These are phyloP conservation scores for Elongisporangium anandrum DNA, from an alignment of 352 stramenopile genomes.

Conservation along the genomic window DNA sequence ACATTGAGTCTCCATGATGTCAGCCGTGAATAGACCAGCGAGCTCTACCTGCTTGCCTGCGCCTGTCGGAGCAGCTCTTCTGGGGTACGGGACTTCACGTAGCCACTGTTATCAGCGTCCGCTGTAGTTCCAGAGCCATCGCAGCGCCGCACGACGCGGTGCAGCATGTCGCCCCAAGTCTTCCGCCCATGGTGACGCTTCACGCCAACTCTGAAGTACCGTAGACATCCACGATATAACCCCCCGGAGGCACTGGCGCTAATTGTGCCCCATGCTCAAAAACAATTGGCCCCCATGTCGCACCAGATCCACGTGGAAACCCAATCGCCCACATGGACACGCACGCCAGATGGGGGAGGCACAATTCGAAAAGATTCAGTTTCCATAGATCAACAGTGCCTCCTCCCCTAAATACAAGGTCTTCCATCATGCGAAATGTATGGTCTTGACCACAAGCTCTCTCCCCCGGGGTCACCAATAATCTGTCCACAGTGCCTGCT, in stretches of 20 bases:
- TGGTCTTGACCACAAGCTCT: background rate
- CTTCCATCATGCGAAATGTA: background rate
- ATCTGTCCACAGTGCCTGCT: background rate
- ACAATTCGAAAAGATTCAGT: background rate
- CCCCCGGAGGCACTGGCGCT: background rate
- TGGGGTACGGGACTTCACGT: conserved; percentile 3
- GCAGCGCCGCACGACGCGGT: background rate
- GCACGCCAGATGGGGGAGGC: background rate
- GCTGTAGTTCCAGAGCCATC: background rate
- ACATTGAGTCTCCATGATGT: no score
- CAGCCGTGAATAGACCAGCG: no score
- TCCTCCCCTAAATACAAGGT: background rate
- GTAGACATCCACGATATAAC: background rate
- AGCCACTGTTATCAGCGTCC: background rate
- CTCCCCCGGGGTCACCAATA: background rate
- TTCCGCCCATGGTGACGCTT: background rate
- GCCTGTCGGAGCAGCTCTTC: conserved; percentile 46
- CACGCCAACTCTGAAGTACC: background rate
- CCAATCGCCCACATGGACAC: no score
- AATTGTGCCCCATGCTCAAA: background rate
- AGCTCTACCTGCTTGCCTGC: conserved; percentile 28
- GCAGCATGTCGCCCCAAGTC: background rate
- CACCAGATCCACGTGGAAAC: background rate
- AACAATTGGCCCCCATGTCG: background rate
- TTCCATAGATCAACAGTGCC: background rate